Percentiles rank a stretch among this genome's conserved stretches.
Evolutionary conservation across 306 rosid genomes (phyloP).

Genomic region (Begonia peltatifolia): DNA sequence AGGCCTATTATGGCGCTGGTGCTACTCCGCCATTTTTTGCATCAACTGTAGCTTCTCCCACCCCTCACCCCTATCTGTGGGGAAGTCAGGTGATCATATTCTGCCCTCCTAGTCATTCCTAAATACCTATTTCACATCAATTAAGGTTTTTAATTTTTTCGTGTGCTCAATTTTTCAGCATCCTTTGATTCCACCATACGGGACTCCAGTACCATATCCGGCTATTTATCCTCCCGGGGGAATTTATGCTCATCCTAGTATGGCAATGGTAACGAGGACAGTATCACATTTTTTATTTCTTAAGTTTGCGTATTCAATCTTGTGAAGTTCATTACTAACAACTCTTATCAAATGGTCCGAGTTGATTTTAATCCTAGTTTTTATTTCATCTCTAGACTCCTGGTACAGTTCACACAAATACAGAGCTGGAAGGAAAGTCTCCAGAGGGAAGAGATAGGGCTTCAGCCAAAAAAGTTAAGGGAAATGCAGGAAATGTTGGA

Average conservation of each 20-base stretch:
- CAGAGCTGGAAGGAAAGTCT: conserved; percentile 52
- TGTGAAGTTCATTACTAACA: too few species aligned
- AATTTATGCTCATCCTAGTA: conserved; percentile 88
- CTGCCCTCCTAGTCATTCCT: background rate
- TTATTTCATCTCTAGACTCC: conserved; percentile 39
- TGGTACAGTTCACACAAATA: conserved; percentile 22
- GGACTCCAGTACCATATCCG: conserved; percentile 90
- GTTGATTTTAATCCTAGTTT: conserved; percentile 11
- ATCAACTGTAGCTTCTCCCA: conserved; percentile 71
- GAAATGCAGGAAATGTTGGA: conserved; percentile 29
- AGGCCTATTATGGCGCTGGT: conserved; percentile 93
- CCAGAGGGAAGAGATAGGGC: conserved; percentile 59
- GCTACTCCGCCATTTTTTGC: conserved; percentile 83
- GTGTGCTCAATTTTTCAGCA: conserved; percentile 40
- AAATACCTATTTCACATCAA: too few species aligned
- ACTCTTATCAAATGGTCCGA: background rate
- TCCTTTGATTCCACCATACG: conserved; percentile 80
- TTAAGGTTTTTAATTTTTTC: too few species aligned
- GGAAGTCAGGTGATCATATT: conserved; percentile 64
- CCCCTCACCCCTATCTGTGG: conserved; percentile 93
- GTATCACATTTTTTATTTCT: too few species aligned
- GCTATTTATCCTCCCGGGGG: conserved; percentile 89
- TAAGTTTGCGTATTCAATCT: too few species aligned
- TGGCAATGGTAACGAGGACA: conserved; percentile 44
- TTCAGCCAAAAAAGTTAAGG: conserved; percentile 31